Evolutionary conservation across 2,329 filamentous ascomycete genomes (phyloP), one percentile per base, ranked within the genome.

Genomic region (Fusarium clavum): DNA sequence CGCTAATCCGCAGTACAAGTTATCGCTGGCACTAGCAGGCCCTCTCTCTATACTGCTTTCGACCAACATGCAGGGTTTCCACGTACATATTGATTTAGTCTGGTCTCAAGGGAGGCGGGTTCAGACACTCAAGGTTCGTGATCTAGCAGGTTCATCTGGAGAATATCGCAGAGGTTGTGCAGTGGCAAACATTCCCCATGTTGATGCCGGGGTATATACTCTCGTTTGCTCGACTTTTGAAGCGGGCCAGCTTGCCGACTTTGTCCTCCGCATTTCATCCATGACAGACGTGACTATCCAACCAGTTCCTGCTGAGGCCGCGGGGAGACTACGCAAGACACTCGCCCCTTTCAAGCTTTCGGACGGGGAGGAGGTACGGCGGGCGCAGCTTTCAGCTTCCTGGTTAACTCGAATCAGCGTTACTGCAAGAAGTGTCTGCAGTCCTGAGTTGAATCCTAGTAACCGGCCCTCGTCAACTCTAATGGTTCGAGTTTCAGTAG

Each of bases 181-280:
- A 6, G 83, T 94, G 32, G 90, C 91, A 5, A 88, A 92, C 67
- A 81, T 87, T 71, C 79, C 75, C 75, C 69, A 82, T 22, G 81
- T 97, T 20, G 88, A 90, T 41, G 82, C 88, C 1, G 95, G 95
- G 1, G 85, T 85, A 1, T 99, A 98, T 79, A 98, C 93, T 0
- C 86, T 97, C 59, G 91, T 98, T 9, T 95, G 92, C 77, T 97
- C 94, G 4, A 97, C 95, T 0, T 98, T 97, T 78, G 94, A 97
- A 68, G 86, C 91, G 0, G 91, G 91, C 11, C 93, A 97, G 76
- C 83, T 88, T 2, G 92, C 92, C 6, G 85, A 86, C 51, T 98
- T 97, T 76, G 88, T 86, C 1, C 84, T 99, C 11, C 88, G 90
- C 60, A 85, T 98, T n/a, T 90, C 90, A 48, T 90, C 91, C 34